Evolutionary conservation across 73 alveolate species (phyloP), one percentile per base, ranked within the genome.

Genomic region (Tetrahymena elliotti): DNA sequence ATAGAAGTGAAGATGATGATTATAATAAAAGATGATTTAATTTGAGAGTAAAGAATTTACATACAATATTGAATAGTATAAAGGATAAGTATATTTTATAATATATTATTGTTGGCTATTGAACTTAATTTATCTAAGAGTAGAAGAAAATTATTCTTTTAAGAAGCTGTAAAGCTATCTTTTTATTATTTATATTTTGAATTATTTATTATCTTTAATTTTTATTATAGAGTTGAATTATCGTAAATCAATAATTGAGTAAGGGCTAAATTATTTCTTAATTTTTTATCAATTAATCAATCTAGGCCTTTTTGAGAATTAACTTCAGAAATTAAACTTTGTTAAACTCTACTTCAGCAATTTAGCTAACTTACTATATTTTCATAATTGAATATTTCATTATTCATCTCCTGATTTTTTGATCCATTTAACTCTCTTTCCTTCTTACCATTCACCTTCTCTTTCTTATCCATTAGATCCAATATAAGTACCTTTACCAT

Each of bases 361-460:
- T 47, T 47, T 68, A 68, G 36, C 36, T 18, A n/a, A 68, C 20
- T 68, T 68, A 27, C 88, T 31, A 22, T 15, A 20, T 53, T 53
- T 6, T 6, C n/a, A n/a, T 68, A 24, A 0, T 68, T 27, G 36
- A 68, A 27, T 31, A n/a, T 68, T 68, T 68, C 88, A 68, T 16
- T 68, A 68, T 24, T 68, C 88, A 68, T 68, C 88, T 24, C 88
- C 88, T 68, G 3, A 9, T 68, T 68, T 68, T 31, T 68, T 68
- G 36, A 68, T 31, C 88, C 88, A 68, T 31, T 68, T 68, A 31
- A 68, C 88, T 68, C 88, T 68, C 92, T 96, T 96, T 33, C 98
- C 98, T 33, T 96, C 93, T 38, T 53, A 41, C 98, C 99, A 97
- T 93, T 94, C 96, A 35, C 99, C 99, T 27, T 97, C 97, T 92